Base-by-base conservation (phyloP, 2,329 filamentous ascomycete genomes). In the Penicillium polonicum region DNA sequence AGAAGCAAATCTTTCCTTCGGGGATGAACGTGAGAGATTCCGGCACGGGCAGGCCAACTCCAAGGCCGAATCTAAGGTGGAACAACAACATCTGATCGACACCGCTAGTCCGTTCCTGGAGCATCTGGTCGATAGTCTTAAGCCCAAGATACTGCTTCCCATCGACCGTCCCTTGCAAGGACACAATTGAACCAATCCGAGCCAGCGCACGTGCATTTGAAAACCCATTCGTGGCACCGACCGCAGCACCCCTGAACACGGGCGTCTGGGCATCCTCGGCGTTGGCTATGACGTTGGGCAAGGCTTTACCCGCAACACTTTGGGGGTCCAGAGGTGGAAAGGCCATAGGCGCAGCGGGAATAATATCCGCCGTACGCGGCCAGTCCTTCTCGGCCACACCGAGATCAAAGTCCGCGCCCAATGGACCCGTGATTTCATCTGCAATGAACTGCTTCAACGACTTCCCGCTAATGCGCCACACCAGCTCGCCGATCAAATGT, bases 351-450 rank as follows among this genome's bases (percentile, higher is more conserved):
- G 69, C 60, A 4, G 74, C 69, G 5, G 73, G 61, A 0, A 75
- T 57, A 4, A 78, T 57, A 7, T 75, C 67, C 0, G 76, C 71
- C 3, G 79, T 65, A 9, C 80, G 79, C 3, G 59, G 39, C 72
- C 72, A 77, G 58, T 81, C 75, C 7, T 72, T 63, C 48, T 82
- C 77, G 1, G 60, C 48, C 2, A 75, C 68, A 1, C 80, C 80
- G 17, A 83, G 69, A 42, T 76, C 73, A 53, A 81, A 82, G 62
- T 83, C 81, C 2, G 80, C 80, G 0, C 63, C 62, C 4, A 79
- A 60, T 0, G 81, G 79, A 0, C 49, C 64, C 0, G 77, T 70
- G 23, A 83, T 76, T 49, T 79, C 76, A 1, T 77, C 73, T 2
- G 60, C 63, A 27, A 80, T 70, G 58, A 82, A 82, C 33, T 80